A percentile compares a stretch with the other conserved stretches of the same genome.
phyloP scores from a whole-genome alignment of 257 asterid genomes.

The Forsythia viridissima region DNA sequence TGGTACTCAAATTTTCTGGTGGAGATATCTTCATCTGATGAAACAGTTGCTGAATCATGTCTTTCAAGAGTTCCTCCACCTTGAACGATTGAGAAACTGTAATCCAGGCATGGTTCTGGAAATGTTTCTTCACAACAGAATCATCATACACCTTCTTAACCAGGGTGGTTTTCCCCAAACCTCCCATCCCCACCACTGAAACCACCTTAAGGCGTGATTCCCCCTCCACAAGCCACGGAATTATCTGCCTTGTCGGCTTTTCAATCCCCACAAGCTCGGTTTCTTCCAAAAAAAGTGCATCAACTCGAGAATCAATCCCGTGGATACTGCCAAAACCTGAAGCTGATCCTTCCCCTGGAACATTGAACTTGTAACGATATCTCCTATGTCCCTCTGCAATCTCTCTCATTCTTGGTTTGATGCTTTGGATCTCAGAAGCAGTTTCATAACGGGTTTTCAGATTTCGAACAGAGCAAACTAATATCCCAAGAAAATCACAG shows the following conservation, averaged over 20 bases:
- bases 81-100: slow-evolving; percentile 29
- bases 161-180: slow-evolving; percentile 27
- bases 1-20: background rate
- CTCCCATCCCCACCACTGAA: slow-evolving; percentile 28
- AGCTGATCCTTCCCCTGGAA: background rate
- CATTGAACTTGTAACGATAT: background rate
- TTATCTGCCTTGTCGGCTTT: background rate
- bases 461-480: too few species aligned
- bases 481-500: background rate
- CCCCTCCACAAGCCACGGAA: background rate
- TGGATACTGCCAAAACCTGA: background rate
- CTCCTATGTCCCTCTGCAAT: slow-evolving; percentile 26
- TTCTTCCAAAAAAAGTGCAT: slow-evolving; percentile 12
- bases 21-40: background rate
- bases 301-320: background rate
- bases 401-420: slow-evolving; percentile 20
- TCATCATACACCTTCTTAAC: slow-evolving; percentile 26
- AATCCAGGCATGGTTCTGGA: slow-evolving; percentile 35
- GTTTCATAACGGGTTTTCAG: slow-evolving; percentile 9
- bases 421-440: slow-evolving; percentile 23
- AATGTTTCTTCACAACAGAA: slow-evolving; percentile 24
- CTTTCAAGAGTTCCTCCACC: slow-evolving; percentile 25
- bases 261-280: slow-evolving; percentile 17
- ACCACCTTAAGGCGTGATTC: slow-evolving; percentile 6
- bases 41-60: slow-evolving; percentile 11